Evolutionary conservation across 148 eudicot species (phyloP).

Genomic region (Suaeda aralocaspica): DNA sequence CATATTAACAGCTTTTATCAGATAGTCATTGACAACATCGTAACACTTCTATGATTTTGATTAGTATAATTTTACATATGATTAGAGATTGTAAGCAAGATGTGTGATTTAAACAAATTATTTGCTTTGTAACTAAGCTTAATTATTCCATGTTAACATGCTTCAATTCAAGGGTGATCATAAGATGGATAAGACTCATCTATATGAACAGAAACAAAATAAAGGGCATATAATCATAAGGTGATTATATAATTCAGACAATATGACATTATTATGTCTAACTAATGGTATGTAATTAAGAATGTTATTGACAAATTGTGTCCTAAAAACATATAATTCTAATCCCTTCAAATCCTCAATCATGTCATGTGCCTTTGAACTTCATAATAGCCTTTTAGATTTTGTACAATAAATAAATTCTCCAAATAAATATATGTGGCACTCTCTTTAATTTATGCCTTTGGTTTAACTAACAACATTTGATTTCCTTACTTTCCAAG

Average conservation of each 20-base stretch:
- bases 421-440: not conserved
- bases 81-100: not conserved
- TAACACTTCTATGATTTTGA: too few species aligned
- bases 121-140: constrained; percentile 3
- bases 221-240: constrained; percentile 3
- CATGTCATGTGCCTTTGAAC: constrained; percentile 8
- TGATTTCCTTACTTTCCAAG: not conserved
- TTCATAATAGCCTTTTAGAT: constrained; percentile 1
- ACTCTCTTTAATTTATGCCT: not conserved
- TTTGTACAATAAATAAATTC: too few species aligned
- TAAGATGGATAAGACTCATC: not conserved
- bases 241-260: not conserved
- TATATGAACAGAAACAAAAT: not conserved
- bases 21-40: too few species aligned
- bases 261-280: constrained; percentile 4
- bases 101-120: not conserved
- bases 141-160: constrained; percentile 1
- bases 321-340: constrained; percentile 1
- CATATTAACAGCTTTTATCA: too few species aligned
- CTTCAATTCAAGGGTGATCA: not conserved
- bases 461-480: not conserved
- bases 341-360: not conserved
- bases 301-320: constrained; percentile 13
- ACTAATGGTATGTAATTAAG: constrained; percentile 1
- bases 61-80: too few species aligned